A percentile compares a stretch with the other conserved stretches of the same genome.
These are phyloP conservation scores for Xylaria scruposa DNA, from an alignment of 495 filamentous ascomycete species.

Conservation along the genomic window DNA sequence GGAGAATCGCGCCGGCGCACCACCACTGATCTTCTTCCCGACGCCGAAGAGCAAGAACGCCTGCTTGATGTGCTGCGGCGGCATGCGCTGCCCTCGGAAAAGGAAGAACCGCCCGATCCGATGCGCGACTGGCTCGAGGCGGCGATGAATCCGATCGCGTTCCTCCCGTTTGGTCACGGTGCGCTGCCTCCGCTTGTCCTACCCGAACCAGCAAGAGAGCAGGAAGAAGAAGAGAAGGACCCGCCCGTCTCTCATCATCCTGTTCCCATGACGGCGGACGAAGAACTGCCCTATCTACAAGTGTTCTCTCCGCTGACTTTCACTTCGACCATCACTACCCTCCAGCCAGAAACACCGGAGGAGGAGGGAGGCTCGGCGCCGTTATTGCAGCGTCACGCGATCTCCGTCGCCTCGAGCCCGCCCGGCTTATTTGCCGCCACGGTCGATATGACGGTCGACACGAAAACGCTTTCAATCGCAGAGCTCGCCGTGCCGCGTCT, in stretches of 20 bases:
- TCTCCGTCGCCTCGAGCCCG: slow-evolving; percentile 45
- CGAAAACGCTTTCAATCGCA: slow-evolving; percentile 45
- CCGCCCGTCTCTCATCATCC: slow-evolving; percentile 59
- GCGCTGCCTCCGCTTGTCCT: slow-evolving; percentile 23
- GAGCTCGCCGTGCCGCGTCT: slow-evolving; percentile 50
- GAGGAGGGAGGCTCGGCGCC: slow-evolving; percentile 31
- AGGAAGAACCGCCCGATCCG: slow-evolving; percentile 35
- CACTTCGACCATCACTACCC: slow-evolving; percentile 52
- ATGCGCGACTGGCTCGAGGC: slow-evolving; percentile 44
- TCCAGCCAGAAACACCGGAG: slow-evolving; percentile 37
- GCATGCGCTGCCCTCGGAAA: slow-evolving; percentile 45
- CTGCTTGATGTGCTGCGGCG: slow-evolving; percentile 48
- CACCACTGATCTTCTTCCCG: slow-evolving; percentile 19
- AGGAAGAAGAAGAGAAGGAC: slow-evolving; percentile 28
- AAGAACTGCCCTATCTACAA: slow-evolving; percentile 64
- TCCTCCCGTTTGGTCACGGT: slow-evolving; percentile 56
- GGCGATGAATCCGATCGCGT: slow-evolving; percentile 52
- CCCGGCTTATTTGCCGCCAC: slow-evolving; percentile 53
- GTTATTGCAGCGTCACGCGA: slow-evolving; percentile 49
- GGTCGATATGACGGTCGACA: slow-evolving; percentile 57
- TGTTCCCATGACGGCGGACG: slow-evolving; percentile 52
- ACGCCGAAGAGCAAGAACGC: slow-evolving; percentile 35
- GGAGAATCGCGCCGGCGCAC: slow-evolving; percentile 18
- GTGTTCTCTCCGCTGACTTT: slow-evolving; percentile 63
- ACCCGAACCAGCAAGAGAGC: slow-evolving; percentile 11